Evolutionary conservation across 1,284 basidiomycete species (phyloP).

Genomic region (Rhizoctonia solani): DNA sequence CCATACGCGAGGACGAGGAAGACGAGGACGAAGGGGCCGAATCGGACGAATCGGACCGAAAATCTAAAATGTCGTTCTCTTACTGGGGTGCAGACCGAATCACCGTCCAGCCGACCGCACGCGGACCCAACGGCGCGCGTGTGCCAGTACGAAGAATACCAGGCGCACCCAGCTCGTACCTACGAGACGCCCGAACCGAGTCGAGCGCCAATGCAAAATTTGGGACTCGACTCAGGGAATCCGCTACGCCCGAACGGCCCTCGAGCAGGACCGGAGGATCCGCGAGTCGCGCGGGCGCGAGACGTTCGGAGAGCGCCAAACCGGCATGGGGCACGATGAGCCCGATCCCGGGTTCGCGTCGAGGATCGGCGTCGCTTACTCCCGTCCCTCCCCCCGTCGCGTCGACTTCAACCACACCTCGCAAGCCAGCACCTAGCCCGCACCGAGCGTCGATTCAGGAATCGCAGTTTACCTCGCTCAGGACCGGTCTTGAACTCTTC

Average conservation of each 20-base stretch:
- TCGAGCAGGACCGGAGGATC: slow-evolving; percentile 56
- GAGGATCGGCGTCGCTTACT: slow-evolving; percentile 8
- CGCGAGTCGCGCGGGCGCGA: slow-evolving; percentile 53
- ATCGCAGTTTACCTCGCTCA: slow-evolving; percentile 25
- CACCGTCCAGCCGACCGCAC: slow-evolving; percentile 69
- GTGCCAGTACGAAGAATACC: slow-evolving; percentile 25
- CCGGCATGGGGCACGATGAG: slow-evolving; percentile 30
- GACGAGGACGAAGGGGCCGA: slow-evolving; percentile 51
- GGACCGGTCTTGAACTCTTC: slow-evolving; percentile 4
- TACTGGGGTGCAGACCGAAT: slow-evolving; percentile 88
- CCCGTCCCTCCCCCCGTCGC: background rate
- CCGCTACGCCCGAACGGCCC: slow-evolving; percentile 52
- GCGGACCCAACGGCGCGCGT: slow-evolving; percentile 50
- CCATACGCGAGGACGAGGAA: slow-evolving; percentile 39
- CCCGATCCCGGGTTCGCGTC: slow-evolving; percentile 49
- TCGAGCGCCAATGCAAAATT: slow-evolving; percentile 85
- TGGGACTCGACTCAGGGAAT: slow-evolving; percentile 62
- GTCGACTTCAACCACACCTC: slow-evolving; percentile 1
- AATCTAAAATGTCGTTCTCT: slow-evolving; percentile 89
- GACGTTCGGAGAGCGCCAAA: slow-evolving; percentile 46
- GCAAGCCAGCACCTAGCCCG: background rate
- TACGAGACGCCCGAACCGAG: slow-evolving; percentile 44
- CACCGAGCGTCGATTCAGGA: slow-evolving; percentile 29
- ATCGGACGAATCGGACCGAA: slow-evolving; percentile 81
- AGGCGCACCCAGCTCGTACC: slow-evolving; percentile 14